Conservation (phyloP, 2,329 filamentous ascomycete genomes). For the Monilinia laxa region DNA sequence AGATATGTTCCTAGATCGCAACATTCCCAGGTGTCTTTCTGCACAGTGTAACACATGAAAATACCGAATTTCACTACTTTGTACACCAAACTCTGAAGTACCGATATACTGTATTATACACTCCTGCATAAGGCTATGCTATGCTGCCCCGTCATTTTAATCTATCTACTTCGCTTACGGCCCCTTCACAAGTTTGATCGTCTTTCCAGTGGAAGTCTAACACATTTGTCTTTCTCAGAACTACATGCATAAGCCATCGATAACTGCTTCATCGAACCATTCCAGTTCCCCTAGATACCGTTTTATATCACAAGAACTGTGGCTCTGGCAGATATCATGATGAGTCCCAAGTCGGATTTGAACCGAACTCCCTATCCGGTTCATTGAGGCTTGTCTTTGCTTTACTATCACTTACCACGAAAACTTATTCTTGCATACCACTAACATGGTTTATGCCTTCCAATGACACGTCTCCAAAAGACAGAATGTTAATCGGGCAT, state of each 20-base stretch:
- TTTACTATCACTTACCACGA: not conserved
- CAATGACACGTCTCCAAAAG: not conserved
- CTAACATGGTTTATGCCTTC: not conserved
- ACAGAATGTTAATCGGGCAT: not conserved
- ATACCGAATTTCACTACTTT: not conserved
- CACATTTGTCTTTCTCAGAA: not conserved
- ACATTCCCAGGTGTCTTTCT: not conserved
- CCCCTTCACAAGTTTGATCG: conserved; percentile 5
- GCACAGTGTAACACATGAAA: not conserved
- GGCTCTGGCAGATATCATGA: not conserved
- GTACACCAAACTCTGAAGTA: not conserved
- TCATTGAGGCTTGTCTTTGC: not conserved
- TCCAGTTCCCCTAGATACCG: not conserved
- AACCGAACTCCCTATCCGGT: not conserved
- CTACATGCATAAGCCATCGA: not conserved
- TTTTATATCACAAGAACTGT: not conserved
- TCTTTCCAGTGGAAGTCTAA: not conserved
- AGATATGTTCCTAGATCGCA: not conserved
- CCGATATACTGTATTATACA: not conserved
- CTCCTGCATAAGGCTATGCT: not conserved
- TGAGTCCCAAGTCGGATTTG: not conserved
- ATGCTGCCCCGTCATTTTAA: not conserved
- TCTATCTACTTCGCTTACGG: not conserved
- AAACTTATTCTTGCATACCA: not conserved
- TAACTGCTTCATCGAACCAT: not conserved